Evolutionary conservation across 2,329 filamentous ascomycete genomes (phyloP).

Genomic region (Penicillium occitanis): DNA sequence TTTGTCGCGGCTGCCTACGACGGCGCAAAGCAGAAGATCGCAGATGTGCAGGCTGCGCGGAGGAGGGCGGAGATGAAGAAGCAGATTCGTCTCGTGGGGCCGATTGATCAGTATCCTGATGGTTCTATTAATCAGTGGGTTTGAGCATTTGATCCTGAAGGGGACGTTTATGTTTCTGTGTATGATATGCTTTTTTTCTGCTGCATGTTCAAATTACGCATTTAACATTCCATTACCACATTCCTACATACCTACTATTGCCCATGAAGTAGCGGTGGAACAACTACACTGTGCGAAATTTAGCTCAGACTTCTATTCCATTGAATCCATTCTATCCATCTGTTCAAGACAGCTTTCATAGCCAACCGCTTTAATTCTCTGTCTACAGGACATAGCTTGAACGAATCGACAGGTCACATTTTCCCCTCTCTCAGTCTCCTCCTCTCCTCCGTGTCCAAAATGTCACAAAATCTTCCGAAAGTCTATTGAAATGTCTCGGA

Average conservation of each 20-base stretch:
- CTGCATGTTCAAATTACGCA: neutral
- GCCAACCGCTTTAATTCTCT: neutral
- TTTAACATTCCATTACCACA: neutral
- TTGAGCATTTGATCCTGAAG: neutral
- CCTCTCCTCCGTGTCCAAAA: neutral
- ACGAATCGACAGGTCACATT: neutral
- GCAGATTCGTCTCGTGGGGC: conserved; percentile 43
- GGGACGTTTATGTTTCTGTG: neutral
- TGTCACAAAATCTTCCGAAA: conserved; percentile 3
- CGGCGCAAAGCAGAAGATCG: conserved; percentile 37
- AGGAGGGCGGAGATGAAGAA: conserved; percentile 41
- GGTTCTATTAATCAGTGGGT: conserved; percentile 13
- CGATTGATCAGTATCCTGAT: conserved; percentile 29
- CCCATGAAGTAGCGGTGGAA: too few species aligned
- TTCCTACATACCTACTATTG: neutral
- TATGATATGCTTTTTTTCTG: neutral
- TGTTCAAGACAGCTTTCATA: neutral
- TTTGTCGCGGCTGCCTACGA: conserved; percentile 33
- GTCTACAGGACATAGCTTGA: neutral
- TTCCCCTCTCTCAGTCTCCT: neutral
- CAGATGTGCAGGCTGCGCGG: conserved; percentile 36
- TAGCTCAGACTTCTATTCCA: too few species aligned
- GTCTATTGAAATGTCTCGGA: neutral
- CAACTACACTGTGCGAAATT: too few species aligned
- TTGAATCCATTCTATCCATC: too few species aligned